phyloP scores from a whole-genome alignment of 495 filamentous ascomycete genomes.

The Umbilicaria muhlenbergii region DNA sequence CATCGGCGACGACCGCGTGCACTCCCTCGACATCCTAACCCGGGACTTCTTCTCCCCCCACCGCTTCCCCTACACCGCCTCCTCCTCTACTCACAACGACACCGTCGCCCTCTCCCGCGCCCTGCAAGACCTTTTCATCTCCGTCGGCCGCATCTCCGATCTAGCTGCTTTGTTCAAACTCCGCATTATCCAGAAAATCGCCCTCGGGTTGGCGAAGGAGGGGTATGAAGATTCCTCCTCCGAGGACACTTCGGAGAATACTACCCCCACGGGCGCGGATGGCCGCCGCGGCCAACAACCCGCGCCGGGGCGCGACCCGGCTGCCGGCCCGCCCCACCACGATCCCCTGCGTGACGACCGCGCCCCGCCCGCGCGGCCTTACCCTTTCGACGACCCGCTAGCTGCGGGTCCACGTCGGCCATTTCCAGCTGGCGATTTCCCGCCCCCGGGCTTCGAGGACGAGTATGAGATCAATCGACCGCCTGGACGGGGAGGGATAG shows the following conservation, averaged over 20 bases:
- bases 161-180: constrained; percentile 52
- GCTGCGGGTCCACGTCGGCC: constrained; percentile 45
- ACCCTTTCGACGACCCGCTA: constrained; percentile 54
- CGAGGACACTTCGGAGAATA: no score
- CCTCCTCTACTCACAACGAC: constrained; percentile 1
- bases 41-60: constrained; percentile 61
- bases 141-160: constrained; percentile 46
- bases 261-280: not conserved
- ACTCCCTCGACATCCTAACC: constrained; percentile 55
- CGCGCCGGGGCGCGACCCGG: constrained; percentile 19
- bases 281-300: constrained; percentile 14
- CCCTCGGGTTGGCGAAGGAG: constrained; percentile 58
- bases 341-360: constrained; percentile 38
- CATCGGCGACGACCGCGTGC: constrained; percentile 64
- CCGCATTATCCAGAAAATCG: constrained; percentile 64
- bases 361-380: constrained; percentile 40
- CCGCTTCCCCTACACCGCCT: constrained; percentile 36
- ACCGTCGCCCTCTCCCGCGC: constrained; percentile 21
- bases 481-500: constrained; percentile 30
- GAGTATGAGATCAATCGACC: constrained; percentile 72
- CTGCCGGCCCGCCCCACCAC: constrained; percentile 16
- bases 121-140: constrained; percentile 61
- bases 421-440: constrained; percentile 60
- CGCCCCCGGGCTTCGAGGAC: constrained; percentile 84
- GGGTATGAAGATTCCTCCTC: constrained; percentile 48